A percentile compares a stretch with the other conserved stretches of the same genome.
phyloP scores from a whole-genome alignment of 352 stramenopile species.

The Phytophthora citricola region DNA sequence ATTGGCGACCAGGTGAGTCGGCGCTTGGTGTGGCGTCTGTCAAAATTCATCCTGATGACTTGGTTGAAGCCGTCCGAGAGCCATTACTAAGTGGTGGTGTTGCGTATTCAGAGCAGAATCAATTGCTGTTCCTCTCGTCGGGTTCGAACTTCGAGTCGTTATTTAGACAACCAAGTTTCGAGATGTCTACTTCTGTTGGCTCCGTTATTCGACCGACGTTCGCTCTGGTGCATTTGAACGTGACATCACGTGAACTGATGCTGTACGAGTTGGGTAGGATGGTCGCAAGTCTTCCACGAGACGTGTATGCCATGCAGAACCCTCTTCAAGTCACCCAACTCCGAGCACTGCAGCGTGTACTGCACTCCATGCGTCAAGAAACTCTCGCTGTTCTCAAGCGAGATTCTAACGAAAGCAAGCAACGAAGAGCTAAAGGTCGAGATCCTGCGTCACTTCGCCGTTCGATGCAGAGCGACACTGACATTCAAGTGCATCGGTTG shows the following conservation, averaged over 20 bases:
- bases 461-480: slow-evolving; percentile 37
- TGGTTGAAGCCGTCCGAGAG: slow-evolving; percentile 11
- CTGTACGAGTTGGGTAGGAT: slow-evolving; percentile 42
- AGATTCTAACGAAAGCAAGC: slow-evolving; percentile 6
- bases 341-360: slow-evolving; percentile 25
- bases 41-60: slow-evolving; percentile 23
- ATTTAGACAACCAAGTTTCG: slow-evolving; percentile 13
- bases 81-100: background rate
- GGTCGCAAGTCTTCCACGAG: slow-evolving; percentile 35
- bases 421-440: background rate
- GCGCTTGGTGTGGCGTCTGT: slow-evolving; percentile 30
- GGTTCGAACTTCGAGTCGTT: slow-evolving; percentile 42
- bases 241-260: slow-evolving; percentile 28
- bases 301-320: slow-evolving; percentile 56
- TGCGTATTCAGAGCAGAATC: slow-evolving; percentile 19
- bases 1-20: slow-evolving; percentile 10
- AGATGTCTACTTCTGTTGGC: slow-evolving; percentile 1
- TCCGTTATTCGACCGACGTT: slow-evolving; percentile 47
- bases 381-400: slow-evolving; percentile 31
- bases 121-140: slow-evolving; percentile 56
- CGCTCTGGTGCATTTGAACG: slow-evolving; percentile 34
- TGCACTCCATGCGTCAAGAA: slow-evolving; percentile 45
- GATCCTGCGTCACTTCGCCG: slow-evolving; percentile 7
- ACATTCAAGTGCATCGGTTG: slow-evolving; percentile 33
- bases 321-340: slow-evolving; percentile 43